phyloP scores from a whole-genome alignment of 192 early-diverging fungal species.

The Coemansia umbellata region DNA sequence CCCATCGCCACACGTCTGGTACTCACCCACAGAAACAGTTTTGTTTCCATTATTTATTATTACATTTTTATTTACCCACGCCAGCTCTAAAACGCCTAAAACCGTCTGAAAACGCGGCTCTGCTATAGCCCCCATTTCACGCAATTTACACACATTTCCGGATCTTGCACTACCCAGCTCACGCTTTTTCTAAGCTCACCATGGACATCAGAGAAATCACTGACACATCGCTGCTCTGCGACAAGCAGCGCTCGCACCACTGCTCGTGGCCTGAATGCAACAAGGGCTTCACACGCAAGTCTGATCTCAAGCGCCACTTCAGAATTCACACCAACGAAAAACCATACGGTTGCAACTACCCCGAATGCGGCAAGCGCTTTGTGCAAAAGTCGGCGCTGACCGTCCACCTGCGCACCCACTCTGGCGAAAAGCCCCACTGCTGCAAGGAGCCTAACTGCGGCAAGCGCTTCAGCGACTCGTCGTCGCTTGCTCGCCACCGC shows the following conservation, averaged over 20 bases:
- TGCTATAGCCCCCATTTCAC: too few relatives aligned
- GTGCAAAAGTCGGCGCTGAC: slow-evolving; percentile 82
- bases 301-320: slow-evolving; percentile 72
- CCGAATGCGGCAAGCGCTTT: slow-evolving; percentile 73
- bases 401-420: slow-evolving; percentile 75
- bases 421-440: slow-evolving; percentile 70
- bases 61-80: too few relatives aligned
- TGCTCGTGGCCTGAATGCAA: slow-evolving; percentile 60
- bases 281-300: slow-evolving; percentile 66
- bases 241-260: slow-evolving; percentile 42
- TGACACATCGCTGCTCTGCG: slow-evolving; percentile 21
- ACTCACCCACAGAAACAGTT: too few relatives aligned
- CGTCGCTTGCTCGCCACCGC: slow-evolving; percentile 72
- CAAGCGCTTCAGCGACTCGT: slow-evolving; percentile 76
- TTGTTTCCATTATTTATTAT: too few relatives aligned
- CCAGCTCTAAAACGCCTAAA: too few relatives aligned
- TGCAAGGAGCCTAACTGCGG: slow-evolving; percentile 68
- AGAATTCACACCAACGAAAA: slow-evolving; percentile 79
- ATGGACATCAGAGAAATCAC: slow-evolving; percentile 47
- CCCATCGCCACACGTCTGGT: too few relatives aligned
- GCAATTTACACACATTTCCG: too few relatives aligned
- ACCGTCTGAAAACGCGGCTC: too few relatives aligned
- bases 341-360: slow-evolving; percentile 63
- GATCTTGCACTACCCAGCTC: too few relatives aligned
- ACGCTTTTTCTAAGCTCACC: too few relatives aligned